A percentile compares a stretch with the other conserved stretches of the same genome.
Conservation (phyloP, 2,329 filamentous ascomycete genomes). For the Colletotrichum tofieldiae region DNA sequence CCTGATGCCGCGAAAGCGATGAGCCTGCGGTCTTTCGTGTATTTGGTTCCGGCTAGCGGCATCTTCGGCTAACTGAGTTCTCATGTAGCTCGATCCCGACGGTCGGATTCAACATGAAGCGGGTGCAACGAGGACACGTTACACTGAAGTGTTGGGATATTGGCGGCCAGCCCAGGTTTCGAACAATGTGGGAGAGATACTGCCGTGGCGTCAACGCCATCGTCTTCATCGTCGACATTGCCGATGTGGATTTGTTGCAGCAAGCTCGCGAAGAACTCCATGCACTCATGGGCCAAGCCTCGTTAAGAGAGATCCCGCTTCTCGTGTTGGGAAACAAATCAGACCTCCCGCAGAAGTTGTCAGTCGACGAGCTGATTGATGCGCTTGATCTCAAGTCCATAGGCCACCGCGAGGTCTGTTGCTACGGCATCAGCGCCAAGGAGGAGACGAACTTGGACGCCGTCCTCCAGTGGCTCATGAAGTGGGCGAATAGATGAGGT, state of each 20-base stretch:
- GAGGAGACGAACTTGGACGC: conserved; percentile 99
- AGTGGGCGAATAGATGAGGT: conserved; percentile 81
- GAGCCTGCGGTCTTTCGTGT: conserved; percentile 10
- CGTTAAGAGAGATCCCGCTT: conserved; percentile 90
- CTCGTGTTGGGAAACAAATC: conserved; percentile 98
- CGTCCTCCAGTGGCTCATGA: conserved; percentile 96
- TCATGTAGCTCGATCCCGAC: conserved; percentile 92
- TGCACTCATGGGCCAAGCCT: conserved; percentile 86
- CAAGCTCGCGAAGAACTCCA: conserved; percentile 95
- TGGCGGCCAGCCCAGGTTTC: conserved; percentile 95
- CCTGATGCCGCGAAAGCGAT: conserved; percentile 5
- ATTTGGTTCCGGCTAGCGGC: conserved; percentile 24
- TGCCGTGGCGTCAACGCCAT: conserved; percentile 98
- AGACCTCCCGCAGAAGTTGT: conserved; percentile 90
- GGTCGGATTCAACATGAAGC: conserved; percentile 99
- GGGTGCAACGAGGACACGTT: conserved; percentile 97
- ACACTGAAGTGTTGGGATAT: conserved; percentile 99
- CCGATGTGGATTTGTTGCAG: conserved; percentile 84
- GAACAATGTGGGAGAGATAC: conserved; percentile 99
- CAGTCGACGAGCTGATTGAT: conserved; percentile 96
- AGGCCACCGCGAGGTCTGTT: conserved; percentile 93
- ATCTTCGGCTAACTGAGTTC: conserved; percentile 46
- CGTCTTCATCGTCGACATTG: conserved; percentile 98
- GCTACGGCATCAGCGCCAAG: conserved; percentile 98
- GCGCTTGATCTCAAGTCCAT: conserved; percentile 91